Base-by-base conservation (phyloP, 345 rosid genomes). In the Bruguiera sexangula region DNA sequence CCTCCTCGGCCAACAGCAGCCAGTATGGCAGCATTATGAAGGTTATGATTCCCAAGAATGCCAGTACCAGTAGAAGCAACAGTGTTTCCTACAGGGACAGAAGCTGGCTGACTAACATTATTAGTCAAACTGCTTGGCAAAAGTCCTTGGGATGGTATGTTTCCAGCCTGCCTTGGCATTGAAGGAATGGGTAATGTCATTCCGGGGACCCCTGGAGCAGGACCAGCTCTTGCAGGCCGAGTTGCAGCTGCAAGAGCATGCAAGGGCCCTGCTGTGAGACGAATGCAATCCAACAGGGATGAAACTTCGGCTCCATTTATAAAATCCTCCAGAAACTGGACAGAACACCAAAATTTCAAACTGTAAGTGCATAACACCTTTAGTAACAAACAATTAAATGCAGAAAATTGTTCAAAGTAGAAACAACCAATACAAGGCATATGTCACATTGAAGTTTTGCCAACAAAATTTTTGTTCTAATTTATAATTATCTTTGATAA, bases 241-340 rank as follows among this genome's bases (percentile, higher is more conserved):
- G 97, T 96, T 50, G 99, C 99, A 55, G 96, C 97, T 16, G 94
- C 94, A 78, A 96, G 88, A 67, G 97, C 97, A 82, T 86, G 88
- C 82, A 96, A 83, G 57, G 98, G 99, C 54, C 98, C 99, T 6
- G 96, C 93, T 75, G 98, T 92, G 46, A 96, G 92, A 66, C 97
- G 96, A 78, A 96, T 92, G 82, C 99, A 92, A 77, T 96, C 99
- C 89, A 96, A 82, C 67, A 96, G 89, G 27, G 97, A 92, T 75
- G 91, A 91, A 76, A 96, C 96, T 82, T 92, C 97, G 43, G 79
- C 98, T 65, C 98, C 99, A 82, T 96, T 93, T 66, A 92, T 92
- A 76, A 92, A 96, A 78, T 90, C 97, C 74, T 96, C 97, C 74
- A 91, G 77, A 71, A 91, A 88, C 97, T 91, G 85, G 61, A 78